phyloP scores from a whole-genome alignment of 1,139 yeast species.

The Arxiozyma heterogenica region DNA sequence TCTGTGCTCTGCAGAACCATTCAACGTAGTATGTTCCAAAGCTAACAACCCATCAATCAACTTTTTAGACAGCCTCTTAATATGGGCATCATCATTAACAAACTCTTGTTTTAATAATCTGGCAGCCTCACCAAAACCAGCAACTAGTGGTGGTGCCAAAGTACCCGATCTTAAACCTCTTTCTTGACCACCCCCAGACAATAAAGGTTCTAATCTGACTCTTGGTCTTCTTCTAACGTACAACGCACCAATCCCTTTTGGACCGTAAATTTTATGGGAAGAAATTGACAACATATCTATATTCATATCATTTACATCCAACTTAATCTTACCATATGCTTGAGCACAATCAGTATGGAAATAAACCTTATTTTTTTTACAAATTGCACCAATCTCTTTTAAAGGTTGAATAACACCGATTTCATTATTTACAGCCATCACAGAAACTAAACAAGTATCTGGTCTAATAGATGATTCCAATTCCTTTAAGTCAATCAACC shows the following conservation, averaged over 20 bases:
- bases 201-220: constrained; percentile 89
- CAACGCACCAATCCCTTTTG: constrained; percentile 95
- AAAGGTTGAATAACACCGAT: constrained; percentile 96
- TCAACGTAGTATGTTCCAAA: constrained; percentile 80
- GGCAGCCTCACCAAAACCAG: constrained; percentile 98
- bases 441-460: constrained; percentile 84
- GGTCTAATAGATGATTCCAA: constrained; percentile 79
- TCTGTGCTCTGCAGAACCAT: constrained; percentile 67
- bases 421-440: constrained; percentile 97
- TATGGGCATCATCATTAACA: constrained; percentile 65
- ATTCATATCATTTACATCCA: constrained; percentile 89
- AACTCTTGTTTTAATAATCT: constrained; percentile 67
- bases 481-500: constrained; percentile 68
- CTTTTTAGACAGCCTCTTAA: constrained; percentile 59
- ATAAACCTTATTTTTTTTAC: constrained; percentile 79
- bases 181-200: constrained; percentile 99
- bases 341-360: constrained; percentile 99
- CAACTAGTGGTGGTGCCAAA: constrained; percentile 86
- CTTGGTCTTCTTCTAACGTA: constrained; percentile 96
- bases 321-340: constrained; percentile 87
- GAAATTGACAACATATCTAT: constrained; percentile 89
- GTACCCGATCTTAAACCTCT: constrained; percentile 97
- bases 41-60: constrained; percentile 64
- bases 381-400: constrained; percentile 83
- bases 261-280: constrained; percentile 95